Evolutionary conservation across 1,284 basidiomycete species (phyloP).

Genomic region (Amylostereum chailletii): DNA sequence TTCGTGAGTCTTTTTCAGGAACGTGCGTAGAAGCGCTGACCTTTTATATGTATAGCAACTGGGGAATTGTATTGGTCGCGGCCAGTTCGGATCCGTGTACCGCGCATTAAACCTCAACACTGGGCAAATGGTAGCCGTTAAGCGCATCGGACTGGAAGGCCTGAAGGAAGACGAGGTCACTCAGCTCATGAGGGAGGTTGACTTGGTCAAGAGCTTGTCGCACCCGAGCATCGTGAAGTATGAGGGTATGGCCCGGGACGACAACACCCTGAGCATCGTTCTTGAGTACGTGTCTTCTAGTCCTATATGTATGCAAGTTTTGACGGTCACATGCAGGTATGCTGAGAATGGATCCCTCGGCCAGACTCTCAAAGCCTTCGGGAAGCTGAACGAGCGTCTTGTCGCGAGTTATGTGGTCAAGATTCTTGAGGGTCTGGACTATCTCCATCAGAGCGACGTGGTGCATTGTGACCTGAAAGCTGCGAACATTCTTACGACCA

Average conservation of each 20-base stretch:
- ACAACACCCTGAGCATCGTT: conserved; percentile 81
- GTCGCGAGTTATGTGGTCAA: conserved; percentile 88
- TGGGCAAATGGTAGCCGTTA: conserved; percentile 92
- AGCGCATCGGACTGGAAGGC: conserved; percentile 82
- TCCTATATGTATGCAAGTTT: not conserved
- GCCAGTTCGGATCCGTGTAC: conserved; percentile 95
- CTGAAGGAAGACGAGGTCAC: conserved; percentile 79
- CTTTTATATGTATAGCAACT: conserved; percentile 58
- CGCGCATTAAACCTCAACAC: conserved; percentile 87
- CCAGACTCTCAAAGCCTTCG: conserved; percentile 86
- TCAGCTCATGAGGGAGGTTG: conserved; percentile 87
- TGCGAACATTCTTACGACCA: conserved; percentile 96
- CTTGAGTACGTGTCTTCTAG: conserved; percentile 62
- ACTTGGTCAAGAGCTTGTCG: conserved; percentile 78
- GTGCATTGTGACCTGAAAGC: conserved; percentile 95
- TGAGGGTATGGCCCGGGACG: conserved; percentile 88
- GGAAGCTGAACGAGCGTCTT: conserved; percentile 82
- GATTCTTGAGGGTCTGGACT: conserved; percentile 87
- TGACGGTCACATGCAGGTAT: conserved; percentile 43
- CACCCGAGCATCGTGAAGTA: conserved; percentile 96
- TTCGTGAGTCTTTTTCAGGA: conserved; percentile 55
- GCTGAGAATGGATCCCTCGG: conserved; percentile 91
- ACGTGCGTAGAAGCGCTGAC: conserved; percentile 4
- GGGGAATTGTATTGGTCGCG: conserved; percentile 91
- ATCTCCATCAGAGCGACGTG: conserved; percentile 77